Base-by-base conservation (phyloP, 352 stramenopile genomes). In the Phytophthora capsici region DNA sequence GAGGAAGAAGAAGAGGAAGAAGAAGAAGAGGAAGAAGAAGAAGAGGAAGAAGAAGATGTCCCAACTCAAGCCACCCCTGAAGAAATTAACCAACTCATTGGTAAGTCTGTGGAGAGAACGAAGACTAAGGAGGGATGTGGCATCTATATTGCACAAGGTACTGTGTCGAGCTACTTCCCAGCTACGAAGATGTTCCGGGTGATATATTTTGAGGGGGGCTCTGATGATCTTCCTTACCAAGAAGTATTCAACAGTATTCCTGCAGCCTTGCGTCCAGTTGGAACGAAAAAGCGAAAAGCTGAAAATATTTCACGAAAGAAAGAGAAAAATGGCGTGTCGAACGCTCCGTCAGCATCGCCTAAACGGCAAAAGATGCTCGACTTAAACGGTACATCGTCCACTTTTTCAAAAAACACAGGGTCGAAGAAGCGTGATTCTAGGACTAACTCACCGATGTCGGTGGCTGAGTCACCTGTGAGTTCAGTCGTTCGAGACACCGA, bases 101-200 rank as follows among this genome's bases (percentile, higher is more conserved):
- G 73, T 1, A 71, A 80, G 17, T 68, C 67, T 10, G 72, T 93
- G 19, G 71, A 73, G 23, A 82, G 73, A 48, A 66, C 45, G 9
- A 51, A 80, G 26, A 53, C 68, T 22, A 77, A 71, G 34, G 65
- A 72, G 58, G 61, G 54, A 28, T 72, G 75, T 12, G 63, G 54
- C 2, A 52, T 68, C 32, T 65, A 80, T 41, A 54, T 47, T 22
- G 66, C 90, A 8, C 73, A 71, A 26, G 84, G 84, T 37, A 74
- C 79, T 2, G 82, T 93, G 19, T 80, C 78, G 37, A 78, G 70
- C 30, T 93, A 90, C 55, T 93, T 93, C 44, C 78, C 80, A n/a
- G 84, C 84, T 3, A 93, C 80, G 16, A 82, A 83, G 26, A 93
- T 81, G 75, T 93, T 88, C 50, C 80, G 84, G 8, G 75, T 93